Evolutionary conservation across 192 early-diverging fungal genomes (phyloP), one percentile per base, ranked within the genome.

Genomic region (Backusella luteola): DNA sequence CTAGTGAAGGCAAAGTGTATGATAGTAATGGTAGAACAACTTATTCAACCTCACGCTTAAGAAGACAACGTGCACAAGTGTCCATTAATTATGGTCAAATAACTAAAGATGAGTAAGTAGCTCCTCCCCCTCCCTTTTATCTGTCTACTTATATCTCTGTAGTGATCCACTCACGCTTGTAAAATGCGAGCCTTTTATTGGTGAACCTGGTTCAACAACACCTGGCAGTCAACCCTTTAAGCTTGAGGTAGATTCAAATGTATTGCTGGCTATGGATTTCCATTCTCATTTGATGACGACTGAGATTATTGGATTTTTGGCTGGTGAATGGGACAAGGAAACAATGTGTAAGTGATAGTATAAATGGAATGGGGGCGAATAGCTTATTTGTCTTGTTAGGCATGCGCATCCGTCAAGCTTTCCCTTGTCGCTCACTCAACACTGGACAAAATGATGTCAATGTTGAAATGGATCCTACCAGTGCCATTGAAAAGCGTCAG

Each of bases 241-340:
- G 34, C 86, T 96, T 4, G 75, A 74, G 7, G 91, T 95, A 14
- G 88, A 93, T 73, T 91, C 92, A 32, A 91, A 91, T 76, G 95
- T 92, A 1, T 86, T 93, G 66, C 67, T 95, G 7, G 86, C 91
- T 15, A 96, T 97, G 94, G 96, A 97, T 84, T 91, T 97, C 72
- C 96, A 97, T 84, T 87, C 96, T n/a, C 95, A 96, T 76, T 78
- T 97, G 71, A 91, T 95, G 87, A 88, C 91, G 0, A 89, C 93
- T 3, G 96, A 97, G 80, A 89, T 97, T 8, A 96, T 97, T 76
- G 96, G 96, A 3, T 92, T 96, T 41, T 74, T 97, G 29, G 95
- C 93, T 15, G 96, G 96, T 7, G 76, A 80, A 49, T 97, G 94
- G 94, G 79, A 90, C 66, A 82, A 19, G 63, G 80, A 72, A 71